Conservation (phyloP, 1,139 yeast genomes). For the Kazachstania sp. region DNA sequence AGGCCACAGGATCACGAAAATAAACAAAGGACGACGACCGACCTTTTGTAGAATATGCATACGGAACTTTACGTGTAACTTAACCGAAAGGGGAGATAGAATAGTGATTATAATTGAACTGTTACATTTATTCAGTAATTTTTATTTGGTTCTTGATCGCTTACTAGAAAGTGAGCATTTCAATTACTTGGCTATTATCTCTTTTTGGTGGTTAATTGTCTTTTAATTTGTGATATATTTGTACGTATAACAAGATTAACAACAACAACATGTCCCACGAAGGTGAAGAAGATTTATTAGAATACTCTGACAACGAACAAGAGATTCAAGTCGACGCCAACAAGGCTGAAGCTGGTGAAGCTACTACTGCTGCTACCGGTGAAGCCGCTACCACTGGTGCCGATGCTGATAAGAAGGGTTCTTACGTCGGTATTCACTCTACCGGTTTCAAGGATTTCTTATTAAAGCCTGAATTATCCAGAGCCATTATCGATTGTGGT, state of each 20-base stretch:
- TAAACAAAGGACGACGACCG: not conserved
- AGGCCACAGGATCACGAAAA: not conserved
- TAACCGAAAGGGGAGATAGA: too few species aligned
- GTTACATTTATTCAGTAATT: too few species aligned
- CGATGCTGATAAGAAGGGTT: conserved; percentile 83
- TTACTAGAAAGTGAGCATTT: too few species aligned
- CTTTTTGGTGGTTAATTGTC: not conserved
- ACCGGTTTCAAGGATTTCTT: conserved; percentile 97
- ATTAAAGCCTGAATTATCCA: conserved; percentile 88
- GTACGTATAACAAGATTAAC: too few species aligned
- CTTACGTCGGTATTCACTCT: conserved; percentile 96
- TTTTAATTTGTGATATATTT: not conserved
- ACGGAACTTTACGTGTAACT: too few species aligned
- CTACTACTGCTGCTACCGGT: conserved; percentile 26
- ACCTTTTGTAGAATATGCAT: not conserved
- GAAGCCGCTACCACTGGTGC: conserved; percentile 25
- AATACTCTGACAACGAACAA: conserved; percentile 97
- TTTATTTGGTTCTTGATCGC: too few species aligned
- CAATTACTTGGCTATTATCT: too few species aligned
- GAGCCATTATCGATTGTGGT: conserved; percentile 99
- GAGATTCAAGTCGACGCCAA: conserved; percentile 69
- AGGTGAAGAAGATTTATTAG: conserved; percentile 98
- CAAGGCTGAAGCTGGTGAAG: conserved; percentile 36
- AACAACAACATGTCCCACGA: conserved; percentile 41
- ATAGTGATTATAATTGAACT: too few species aligned